Base-by-base conservation (phyloP, 495 filamentous ascomycete genomes). In the Oidiodendron maius region DNA sequence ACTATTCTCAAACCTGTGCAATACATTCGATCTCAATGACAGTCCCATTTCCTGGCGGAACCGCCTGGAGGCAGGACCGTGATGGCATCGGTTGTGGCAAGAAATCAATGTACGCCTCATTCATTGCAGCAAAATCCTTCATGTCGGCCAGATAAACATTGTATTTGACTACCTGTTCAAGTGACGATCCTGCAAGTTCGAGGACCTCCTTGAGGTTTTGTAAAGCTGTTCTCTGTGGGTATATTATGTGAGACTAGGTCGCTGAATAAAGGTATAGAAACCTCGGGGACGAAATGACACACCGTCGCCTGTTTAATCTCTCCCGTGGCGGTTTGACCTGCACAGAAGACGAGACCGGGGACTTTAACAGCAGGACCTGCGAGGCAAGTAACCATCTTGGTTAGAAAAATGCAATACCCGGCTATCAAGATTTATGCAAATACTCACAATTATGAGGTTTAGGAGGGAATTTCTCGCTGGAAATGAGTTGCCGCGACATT, bases 11-110 rank as follows among this genome's bases (percentile, higher is more conserved):
- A 64, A 20, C 44, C 44, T 69, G 1, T 32, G 62, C 62, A 16
- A 58, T 76, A 62, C 80, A 83, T 71, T 90, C 86, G 62, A 91
- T 89, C 77, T 90, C 87, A 51, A 89, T 80, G 15, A 75, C 75
- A 42, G 86, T 85, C 37, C 50, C 64, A 55, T 65, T 55, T 11
- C 65, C 65, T n/a, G 65, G 65, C 30, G 65, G 51, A 41, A 67
- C 49, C 5, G 65, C 65, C 56, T 69, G 64, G 8, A 69, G 52
- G 25, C 64, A 68, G 5, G 64, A 66, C 11, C 65, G 57, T 4
- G 64, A 61, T 9, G 66, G 66, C 66, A 67, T 69, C 8, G 66
- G 66, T 55, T 69, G 51, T n/a, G n/a, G n/a, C n/a, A n/a, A n/a
- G n/a, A n/a, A n/a, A n/a, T n/a, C n/a, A n/a, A 79, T 81, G 53